Conservation (phyloP, 805 yeast species). For the Candida coquimbonensis region DNA sequence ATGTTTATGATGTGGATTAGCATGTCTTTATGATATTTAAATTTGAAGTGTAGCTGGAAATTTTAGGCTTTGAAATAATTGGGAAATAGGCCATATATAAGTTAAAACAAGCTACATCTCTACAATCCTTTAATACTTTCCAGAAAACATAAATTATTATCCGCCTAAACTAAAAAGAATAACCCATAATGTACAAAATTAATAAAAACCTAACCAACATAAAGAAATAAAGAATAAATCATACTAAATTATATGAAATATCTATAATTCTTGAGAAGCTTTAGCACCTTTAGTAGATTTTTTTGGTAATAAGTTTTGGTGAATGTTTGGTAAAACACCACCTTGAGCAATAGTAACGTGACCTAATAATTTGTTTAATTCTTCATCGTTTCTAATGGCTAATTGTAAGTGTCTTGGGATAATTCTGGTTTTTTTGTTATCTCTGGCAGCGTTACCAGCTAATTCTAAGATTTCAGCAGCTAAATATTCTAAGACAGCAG, state of each 20-base stretch:
- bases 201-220: conserved; percentile 11
- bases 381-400: conserved; percentile 98
- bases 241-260: background rate
- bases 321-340: conserved; percentile 85
- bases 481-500: conserved; percentile 94
- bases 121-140: conserved; percentile 1
- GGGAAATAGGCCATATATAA: no score
- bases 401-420: conserved; percentile 95
- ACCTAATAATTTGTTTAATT: conserved; percentile 85
- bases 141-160: conserved; percentile 14
- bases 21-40: no score
- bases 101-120: background rate
- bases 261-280: conserved; percentile 54
- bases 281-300: conserved; percentile 53
- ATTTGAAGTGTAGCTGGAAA: no score
- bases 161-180: conserved; percentile 16
- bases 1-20: background rate
- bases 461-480: conserved; percentile 97
- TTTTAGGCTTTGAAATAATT: no score
- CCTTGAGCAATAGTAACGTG: conserved; percentile 97
- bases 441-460: conserved; percentile 98
- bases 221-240: conserved; percentile 6
- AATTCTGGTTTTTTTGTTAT: conserved; percentile 90
- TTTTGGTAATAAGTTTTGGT: conserved; percentile 84
- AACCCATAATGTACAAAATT: conserved; percentile 18